These are phyloP conservation scores for Schizophyllum commune DNA, from an alignment of 1,284 basidiomycete genomes.

Conservation along the genomic window DNA sequence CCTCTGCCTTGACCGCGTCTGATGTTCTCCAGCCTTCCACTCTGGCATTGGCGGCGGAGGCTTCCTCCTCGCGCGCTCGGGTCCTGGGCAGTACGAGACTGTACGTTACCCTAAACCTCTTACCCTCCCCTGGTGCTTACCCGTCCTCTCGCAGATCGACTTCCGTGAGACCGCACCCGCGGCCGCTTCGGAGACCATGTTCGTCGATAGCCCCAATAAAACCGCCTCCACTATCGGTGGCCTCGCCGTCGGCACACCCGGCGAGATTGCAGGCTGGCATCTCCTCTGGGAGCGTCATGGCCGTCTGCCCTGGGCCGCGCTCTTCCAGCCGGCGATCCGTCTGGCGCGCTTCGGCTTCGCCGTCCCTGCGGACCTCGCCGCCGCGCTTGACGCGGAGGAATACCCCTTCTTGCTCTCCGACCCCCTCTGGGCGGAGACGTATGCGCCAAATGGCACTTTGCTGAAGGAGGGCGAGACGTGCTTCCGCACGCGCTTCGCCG, in stretches of 20 bases:
- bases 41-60: slow-evolving; percentile 21
- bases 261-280: slow-evolving; percentile 46
- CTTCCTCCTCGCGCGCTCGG: slow-evolving; percentile 37
- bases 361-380: slow-evolving; percentile 36
- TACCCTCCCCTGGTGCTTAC: background rate
- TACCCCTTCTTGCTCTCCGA: slow-evolving; percentile 42
- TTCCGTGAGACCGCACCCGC: slow-evolving; percentile 47
- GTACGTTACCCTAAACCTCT: slow-evolving; percentile 2
- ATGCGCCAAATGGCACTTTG: slow-evolving; percentile 37
- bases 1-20: background rate
- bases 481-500: slow-evolving; percentile 19
- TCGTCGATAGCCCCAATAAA: slow-evolving; percentile 17
- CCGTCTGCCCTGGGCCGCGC: slow-evolving; percentile 37
- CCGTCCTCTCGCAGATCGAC: slow-evolving; percentile 30
- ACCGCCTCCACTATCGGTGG: slow-evolving; percentile 39
- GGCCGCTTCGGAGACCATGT: slow-evolving; percentile 40
- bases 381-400: slow-evolving; percentile 24
- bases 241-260: slow-evolving; percentile 44
- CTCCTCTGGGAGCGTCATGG: slow-evolving; percentile 37
- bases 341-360: slow-evolving; percentile 36
- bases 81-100: slow-evolving; percentile 14
- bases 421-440: slow-evolving; percentile 38
- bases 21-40: slow-evolving; percentile 14
- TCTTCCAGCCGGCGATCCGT: slow-evolving; percentile 38
- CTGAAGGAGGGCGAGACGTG: slow-evolving; percentile 32